Base-by-base conservation (phyloP, 768 basidiomycete genomes). In the Mycena venus region DNA sequence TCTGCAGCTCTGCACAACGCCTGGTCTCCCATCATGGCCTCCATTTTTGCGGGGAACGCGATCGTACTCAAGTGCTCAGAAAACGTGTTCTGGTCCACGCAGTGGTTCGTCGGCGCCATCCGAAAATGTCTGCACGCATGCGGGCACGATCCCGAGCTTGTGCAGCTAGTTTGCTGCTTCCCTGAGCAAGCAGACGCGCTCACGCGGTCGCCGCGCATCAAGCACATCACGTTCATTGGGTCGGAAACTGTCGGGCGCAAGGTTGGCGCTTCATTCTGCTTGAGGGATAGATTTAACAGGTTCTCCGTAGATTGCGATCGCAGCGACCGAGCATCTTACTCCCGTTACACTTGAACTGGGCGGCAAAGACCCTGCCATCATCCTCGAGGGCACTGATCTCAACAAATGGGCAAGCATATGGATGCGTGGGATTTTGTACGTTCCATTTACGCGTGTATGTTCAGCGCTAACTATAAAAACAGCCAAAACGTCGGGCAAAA, bases 401-500 rank as follows among this genome's bases (percentile, higher is more conserved):
- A 84, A 94, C 51, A 92, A 90, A 81, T 97, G 94, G 90, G 86
- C 91, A 19, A 93, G 94, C 73, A 83, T 94, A 12, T 95, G 94
- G 91, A 93, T 98, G 92, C 92, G 97, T 60, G 98, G 95, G 47
- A 90, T 95, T 67, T 99, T 95, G 96, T 98, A 83, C 82, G 95
- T 55, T 59, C 36, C 36, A 5, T 6, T 27, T 25, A 11, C 15
- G 6, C 36, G 10, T 10, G 36, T 15, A 38, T 25, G 56, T n/a
- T 70, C 49, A 69, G 17, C 36, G 67, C 23, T 51, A 29, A 38
- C 34, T 17, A 9, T 47, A 8, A 25, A 23, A 27, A 49, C 79
- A 97, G 96, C 87, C 96, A 97, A 86, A 96, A 96, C 72, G 90
- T 91, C 62, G 97, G 97, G 25, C 98, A 99, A 85, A 99, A 99